Base-by-base conservation (phyloP, 768 basidiomycete species). In the Boletus rubescentipes region DNA sequence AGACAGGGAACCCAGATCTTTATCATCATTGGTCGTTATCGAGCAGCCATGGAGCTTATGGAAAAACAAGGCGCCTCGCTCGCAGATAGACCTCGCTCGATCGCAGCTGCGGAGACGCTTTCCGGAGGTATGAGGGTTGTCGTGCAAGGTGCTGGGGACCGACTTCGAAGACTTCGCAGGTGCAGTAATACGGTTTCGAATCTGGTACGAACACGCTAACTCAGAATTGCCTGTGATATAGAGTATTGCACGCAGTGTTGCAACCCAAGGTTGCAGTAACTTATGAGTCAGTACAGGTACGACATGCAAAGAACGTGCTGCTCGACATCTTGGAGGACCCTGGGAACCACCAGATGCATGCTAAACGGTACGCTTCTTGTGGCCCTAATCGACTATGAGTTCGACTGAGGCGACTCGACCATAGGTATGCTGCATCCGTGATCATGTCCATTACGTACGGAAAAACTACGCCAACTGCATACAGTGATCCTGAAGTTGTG, bases 31-130 rank as follows among this genome's bases (percentile, higher is more conserved):
- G 38, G 38, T 11, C 18, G 38, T 0, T 20, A 39, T 21, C 42
- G 38, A 62, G 73, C 73, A 7, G 76, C 72, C 1, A 53, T 67
- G 23, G 75, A 77, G 11, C 72, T 77, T 43, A 67, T 77, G 68
- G 69, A 72, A 50, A 77, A 74, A 49, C 67, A 74, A 37, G 73
- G 74, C 0, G 65, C 62, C 0, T 59, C 64, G 16, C 53, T 72
- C 2, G 64, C 61, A 0, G 76, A 75, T 50, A 57, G 76, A 4
- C 76, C 76, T 5, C 67, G 69, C 20, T 59, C 49, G 3, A 62
- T 77, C 26, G 67, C 76, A 6, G 73, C 65, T 3, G 67, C 55
- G 12, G 75, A 76, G 31, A 60, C 66, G 1, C 55, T 75, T 6
- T 72, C 70, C 0, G 70, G 68, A 1, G 68, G 69, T 2, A 65